Evolutionary conservation across 1,284 basidiomycete species (phyloP).

Genomic region (Anthracocystis setariae): DNA sequence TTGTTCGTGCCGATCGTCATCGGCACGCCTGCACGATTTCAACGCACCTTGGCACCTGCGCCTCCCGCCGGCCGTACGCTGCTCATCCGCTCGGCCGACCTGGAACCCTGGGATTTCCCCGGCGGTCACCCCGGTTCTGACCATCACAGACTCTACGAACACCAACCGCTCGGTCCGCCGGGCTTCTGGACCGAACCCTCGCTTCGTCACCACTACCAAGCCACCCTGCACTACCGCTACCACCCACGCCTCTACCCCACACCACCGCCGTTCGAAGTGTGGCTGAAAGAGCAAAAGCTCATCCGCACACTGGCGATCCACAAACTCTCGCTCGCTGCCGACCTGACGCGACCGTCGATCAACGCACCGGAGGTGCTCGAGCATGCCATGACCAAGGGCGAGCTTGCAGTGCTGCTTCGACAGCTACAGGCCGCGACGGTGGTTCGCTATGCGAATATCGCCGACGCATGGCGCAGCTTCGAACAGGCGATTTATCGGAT

Average conservation of each 20-base stretch:
- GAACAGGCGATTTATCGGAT: slow-evolving; percentile 13
- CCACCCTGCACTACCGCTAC: slow-evolving; percentile 11
- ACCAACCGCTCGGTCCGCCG: slow-evolving; percentile 10
- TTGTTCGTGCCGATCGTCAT: too few species aligned
- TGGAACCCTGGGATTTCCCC: slow-evolving; percentile 29
- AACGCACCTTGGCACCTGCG: not conserved
- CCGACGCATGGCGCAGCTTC: not conserved
- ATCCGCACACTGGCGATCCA: slow-evolving; percentile 22
- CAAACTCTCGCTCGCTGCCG: not conserved
- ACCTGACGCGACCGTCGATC: not conserved
- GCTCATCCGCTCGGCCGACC: slow-evolving; percentile 11
- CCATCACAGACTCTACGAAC: not conserved
- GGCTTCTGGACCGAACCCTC: slow-evolving; percentile 27
- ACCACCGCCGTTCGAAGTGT: slow-evolving; percentile 20
- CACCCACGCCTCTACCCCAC: slow-evolving; percentile 5
- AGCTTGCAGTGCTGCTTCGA: slow-evolving; percentile 8
- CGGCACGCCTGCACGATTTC: too few species aligned
- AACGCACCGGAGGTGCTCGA: slow-evolving; percentile 2
- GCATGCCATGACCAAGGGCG: slow-evolving; percentile 17
- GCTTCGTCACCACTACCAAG: slow-evolving; percentile 13
- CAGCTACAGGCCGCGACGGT: slow-evolving; percentile 10
- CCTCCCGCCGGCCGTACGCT: slow-evolving; percentile 30
- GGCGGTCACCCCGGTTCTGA: not conserved
- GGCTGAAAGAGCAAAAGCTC: slow-evolving; percentile 36
- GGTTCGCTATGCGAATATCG: slow-evolving; percentile 11